Evolutionary conservation across 1,284 basidiomycete genomes (phyloP).

Genomic region (Meripilus lineatus): DNA sequence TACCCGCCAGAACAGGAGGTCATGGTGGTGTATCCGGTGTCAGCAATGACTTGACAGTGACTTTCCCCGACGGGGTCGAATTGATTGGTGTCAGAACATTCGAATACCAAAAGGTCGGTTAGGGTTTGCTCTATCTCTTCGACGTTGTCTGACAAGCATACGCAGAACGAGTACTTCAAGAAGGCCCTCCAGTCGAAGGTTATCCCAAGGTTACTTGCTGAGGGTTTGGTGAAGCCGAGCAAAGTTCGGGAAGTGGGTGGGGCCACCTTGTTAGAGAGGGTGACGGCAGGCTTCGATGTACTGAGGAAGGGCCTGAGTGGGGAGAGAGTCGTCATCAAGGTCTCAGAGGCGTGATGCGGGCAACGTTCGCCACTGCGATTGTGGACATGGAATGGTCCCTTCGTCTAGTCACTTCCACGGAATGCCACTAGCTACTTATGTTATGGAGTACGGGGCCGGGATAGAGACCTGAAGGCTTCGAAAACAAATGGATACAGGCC

Average conservation of each 20-base stretch:
- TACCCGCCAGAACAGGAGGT: constrained; percentile 40
- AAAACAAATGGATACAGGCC: too few relatives aligned
- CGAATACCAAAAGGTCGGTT: constrained; percentile 2
- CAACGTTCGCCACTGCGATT: too few relatives aligned
- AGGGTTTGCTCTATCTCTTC: neutral
- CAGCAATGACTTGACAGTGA: neutral
- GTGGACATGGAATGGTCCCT: too few relatives aligned
- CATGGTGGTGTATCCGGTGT: constrained; percentile 1
- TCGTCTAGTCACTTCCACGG: too few relatives aligned
- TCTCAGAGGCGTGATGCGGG: neutral
- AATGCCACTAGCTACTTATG: too few relatives aligned
- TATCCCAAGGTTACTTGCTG: constrained; percentile 6
- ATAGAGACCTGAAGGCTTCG: too few relatives aligned
- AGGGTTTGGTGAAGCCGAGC: constrained; percentile 8
- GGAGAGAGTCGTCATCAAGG: constrained; percentile 10
- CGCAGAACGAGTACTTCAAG: constrained; percentile 4
- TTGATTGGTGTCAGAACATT: neutral
- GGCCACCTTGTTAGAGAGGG: constrained; percentile 7
- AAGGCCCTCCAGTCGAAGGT: constrained; percentile 7
- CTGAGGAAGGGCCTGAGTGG: constrained; percentile 11
- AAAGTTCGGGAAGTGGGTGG: constrained; percentile 4
- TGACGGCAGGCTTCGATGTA: constrained; percentile 7
- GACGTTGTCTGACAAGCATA: neutral
- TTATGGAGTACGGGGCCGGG: too few relatives aligned
- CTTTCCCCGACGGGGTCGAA: constrained; percentile 3